Evolutionary conservation across 495 filamentous ascomycete genomes (phyloP).

Genomic region (Beverwykella pulmonaria): DNA sequence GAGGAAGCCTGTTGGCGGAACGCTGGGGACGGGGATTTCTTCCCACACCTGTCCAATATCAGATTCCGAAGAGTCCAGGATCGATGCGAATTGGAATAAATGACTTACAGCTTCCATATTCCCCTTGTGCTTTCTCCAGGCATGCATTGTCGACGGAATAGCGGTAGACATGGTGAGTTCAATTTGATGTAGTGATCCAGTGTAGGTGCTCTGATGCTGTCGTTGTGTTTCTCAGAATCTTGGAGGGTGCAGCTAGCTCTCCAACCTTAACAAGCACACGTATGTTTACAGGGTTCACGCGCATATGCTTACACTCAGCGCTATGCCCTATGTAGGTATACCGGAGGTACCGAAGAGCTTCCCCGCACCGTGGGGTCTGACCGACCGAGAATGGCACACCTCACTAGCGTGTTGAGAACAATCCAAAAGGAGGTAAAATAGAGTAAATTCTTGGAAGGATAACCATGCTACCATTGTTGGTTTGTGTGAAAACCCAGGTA

Average conservation of each 20-base stretch:
- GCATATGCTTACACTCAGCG: not conserved
- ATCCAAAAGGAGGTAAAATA: too few relatives aligned
- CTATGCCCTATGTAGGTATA: not conserved
- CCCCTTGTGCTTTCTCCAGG: not conserved
- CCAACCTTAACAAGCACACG: too few relatives aligned
- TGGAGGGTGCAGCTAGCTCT: too few relatives aligned
- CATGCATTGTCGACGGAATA: not conserved
- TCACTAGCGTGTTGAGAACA: not conserved
- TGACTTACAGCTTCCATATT: not conserved
- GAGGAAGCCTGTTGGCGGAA: slow-evolving; percentile 1
- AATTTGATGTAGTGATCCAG: too few relatives aligned
- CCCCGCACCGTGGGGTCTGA: not conserved
- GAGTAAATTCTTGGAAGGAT: too few relatives aligned
- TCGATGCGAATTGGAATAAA: not conserved
- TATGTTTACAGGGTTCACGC: not conserved
- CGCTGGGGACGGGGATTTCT: slow-evolving; percentile 2
- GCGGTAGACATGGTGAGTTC: not conserved
- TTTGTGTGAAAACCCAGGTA: too few relatives aligned
- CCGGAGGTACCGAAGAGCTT: not conserved
- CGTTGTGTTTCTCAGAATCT: too few relatives aligned
- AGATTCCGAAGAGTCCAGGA: not conserved
- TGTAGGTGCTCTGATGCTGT: too few relatives aligned
- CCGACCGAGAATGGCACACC: not conserved
- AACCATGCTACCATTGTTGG: too few relatives aligned
- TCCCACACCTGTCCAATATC: not conserved